These are phyloP conservation scores for Diaporthe vexans DNA, from an alignment of 2,329 filamentous ascomycete species.

Conservation along the genomic window DNA sequence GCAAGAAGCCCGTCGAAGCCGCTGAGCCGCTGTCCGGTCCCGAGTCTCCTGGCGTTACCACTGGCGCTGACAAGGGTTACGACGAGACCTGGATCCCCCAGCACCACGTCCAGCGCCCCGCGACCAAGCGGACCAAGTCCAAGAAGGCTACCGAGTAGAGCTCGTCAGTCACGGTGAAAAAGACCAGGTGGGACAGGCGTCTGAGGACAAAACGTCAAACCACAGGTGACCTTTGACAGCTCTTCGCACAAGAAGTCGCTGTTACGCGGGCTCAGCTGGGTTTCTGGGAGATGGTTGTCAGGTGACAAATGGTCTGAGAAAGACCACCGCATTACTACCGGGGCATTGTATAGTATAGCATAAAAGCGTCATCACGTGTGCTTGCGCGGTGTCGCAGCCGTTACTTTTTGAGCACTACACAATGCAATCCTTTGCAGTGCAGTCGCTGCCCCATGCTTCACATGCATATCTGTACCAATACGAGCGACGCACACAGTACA, in stretches of 20 bases:
- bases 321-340: conserved; percentile 27
- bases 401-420: conserved; percentile 14
- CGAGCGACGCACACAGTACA: background rate
- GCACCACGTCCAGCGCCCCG: conserved; percentile 88
- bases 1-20: conserved; percentile 76
- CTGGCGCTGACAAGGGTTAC: conserved; percentile 79
- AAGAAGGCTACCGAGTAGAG: conserved; percentile 52
- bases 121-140: conserved; percentile 75
- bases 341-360: conserved; percentile 31
- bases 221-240: background rate
- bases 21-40: conserved; percentile 75
- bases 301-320: background rate
- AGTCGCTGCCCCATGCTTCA: background rate
- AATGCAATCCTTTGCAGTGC: conserved; percentile 12
- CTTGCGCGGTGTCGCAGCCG: conserved; percentile 5
- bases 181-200: conserved; percentile 1
- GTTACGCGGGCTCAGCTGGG: background rate
- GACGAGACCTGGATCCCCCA: conserved; percentile 96
- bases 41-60: conserved; percentile 78
- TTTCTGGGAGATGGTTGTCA: background rate
- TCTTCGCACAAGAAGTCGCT: background rate
- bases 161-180: background rate
- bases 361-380: conserved; percentile 8
- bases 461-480: background rate
- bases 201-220: conserved; percentile 6